Evolutionary conservation across 305 asterid genomes (phyloP).

Genomic region (Plantago rigida): DNA sequence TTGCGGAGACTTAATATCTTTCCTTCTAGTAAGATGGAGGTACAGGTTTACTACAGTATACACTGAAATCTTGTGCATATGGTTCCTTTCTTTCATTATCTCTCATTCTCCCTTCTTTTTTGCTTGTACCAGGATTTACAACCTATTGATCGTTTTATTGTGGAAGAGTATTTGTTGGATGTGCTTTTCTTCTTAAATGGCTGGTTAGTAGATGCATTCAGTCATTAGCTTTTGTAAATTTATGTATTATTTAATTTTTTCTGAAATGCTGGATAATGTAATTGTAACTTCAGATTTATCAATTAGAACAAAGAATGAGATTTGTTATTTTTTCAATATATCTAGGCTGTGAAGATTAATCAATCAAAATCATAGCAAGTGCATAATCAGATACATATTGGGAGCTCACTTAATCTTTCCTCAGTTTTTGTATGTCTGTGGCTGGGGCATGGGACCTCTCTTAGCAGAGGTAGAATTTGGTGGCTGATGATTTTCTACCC

Average conservation of each 20-base stretch:
- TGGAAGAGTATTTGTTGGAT: constrained; percentile 91
- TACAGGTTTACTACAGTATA: constrained; percentile 24
- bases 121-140: constrained; percentile 61
- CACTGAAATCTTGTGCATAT: constrained; percentile 8
- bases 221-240: constrained; percentile 5
- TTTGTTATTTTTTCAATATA: no score
- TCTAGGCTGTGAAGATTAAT: no score
- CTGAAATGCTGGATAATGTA: no score
- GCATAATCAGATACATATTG: no score
- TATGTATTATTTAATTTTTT: background rate
- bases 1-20: constrained; percentile 82
- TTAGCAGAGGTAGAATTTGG: no score
- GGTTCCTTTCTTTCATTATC: constrained; percentile 21
- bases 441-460: no score
- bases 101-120: constrained; percentile 21
- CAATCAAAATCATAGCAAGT: no score
- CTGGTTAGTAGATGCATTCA: constrained; percentile 57
- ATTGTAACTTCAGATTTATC: no score
- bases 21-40: constrained; percentile 89
- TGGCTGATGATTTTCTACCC: no score
- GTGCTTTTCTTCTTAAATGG: constrained; percentile 87
- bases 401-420: no score
- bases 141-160: constrained; percentile 83
- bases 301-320: no score
- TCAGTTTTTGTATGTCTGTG: no score